phyloP scores from a whole-genome alignment of 148 eudicot species.

The Fallopia convolvulus region DNA sequence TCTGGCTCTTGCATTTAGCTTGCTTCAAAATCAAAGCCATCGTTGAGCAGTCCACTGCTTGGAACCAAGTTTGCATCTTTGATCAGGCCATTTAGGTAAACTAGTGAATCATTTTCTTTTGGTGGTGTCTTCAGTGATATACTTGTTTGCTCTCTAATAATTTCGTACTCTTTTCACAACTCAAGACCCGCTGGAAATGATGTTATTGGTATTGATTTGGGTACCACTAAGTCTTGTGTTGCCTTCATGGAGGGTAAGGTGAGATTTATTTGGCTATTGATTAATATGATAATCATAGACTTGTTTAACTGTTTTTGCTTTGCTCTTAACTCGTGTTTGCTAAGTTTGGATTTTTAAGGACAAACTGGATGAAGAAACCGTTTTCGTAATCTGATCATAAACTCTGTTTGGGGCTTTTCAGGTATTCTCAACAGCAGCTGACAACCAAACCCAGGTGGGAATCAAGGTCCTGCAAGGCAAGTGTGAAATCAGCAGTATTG shows the following conservation, averaged over 20 bases:
- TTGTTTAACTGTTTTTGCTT: no score
- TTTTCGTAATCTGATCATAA: not conserved
- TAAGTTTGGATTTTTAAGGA: not conserved
- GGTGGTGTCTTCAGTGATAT: not conserved
- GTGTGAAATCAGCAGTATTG: conserved; percentile 20
- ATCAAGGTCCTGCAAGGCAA: conserved; percentile 44
- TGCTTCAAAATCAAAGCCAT: conserved; percentile 21
- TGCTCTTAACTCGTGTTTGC: not conserved
- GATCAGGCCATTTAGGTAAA: conserved; percentile 37
- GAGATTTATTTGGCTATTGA: not conserved
- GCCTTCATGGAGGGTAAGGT: conserved; percentile 61
- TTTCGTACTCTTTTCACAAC: conserved; percentile 12
- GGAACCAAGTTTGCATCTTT: conserved; percentile 20
- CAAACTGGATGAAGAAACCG: no score
- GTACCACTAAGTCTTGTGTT: conserved; percentile 62
- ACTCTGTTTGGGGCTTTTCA: not conserved
- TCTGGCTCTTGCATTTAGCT: conserved; percentile 15
- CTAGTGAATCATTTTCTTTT: not conserved
- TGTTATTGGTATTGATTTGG: conserved; percentile 55
- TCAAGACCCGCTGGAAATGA: conserved; percentile 34
- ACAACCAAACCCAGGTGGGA: conserved; percentile 46
- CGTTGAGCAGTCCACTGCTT: conserved; percentile 15
- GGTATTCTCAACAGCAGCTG: conserved; percentile 50
- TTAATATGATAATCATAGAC: not conserved
- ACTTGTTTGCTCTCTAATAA: not conserved